Conservation (phyloP, 208 protist genomes). For the Leishmania gerbilli region DNA sequence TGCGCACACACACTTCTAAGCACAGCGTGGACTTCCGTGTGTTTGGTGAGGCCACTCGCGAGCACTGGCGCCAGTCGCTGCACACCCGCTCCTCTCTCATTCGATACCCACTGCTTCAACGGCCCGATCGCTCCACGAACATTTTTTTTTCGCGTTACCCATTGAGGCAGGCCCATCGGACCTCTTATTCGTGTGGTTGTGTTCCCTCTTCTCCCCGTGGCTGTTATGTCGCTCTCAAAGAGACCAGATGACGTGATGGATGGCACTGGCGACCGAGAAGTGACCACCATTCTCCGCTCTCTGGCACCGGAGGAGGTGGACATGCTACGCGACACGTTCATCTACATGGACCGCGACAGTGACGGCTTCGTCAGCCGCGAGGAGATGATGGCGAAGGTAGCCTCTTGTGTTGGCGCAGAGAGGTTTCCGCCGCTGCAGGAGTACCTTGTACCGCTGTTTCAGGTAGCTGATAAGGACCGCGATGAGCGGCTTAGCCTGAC, state of each 20-base stretch:
- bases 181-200: constrained; percentile 8
- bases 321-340: constrained; percentile 90
- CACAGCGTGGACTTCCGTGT: not conserved
- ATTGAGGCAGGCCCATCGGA: not conserved
- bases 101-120: not conserved
- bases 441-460: constrained; percentile 75
- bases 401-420: constrained; percentile 44
- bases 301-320: constrained; percentile 81
- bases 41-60: not conserved
- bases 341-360: constrained; percentile 83
- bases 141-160: not conserved
- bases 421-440: constrained; percentile 54
- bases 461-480: constrained; percentile 73
- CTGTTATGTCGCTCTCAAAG: constrained; percentile 3
- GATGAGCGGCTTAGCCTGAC: constrained; percentile 65
- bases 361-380: constrained; percentile 67
- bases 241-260: constrained; percentile 10
- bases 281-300: constrained; percentile 40
- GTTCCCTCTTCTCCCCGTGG: constrained; percentile 9
- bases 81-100: not conserved
- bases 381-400: constrained; percentile 61
- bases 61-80: not conserved
- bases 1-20: not conserved
- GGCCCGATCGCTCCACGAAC: not conserved
- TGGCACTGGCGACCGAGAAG: constrained; percentile 20